Conservation (phyloP, 2,329 filamentous ascomycete species). For the Cladosporium cucumerinum region DNA sequence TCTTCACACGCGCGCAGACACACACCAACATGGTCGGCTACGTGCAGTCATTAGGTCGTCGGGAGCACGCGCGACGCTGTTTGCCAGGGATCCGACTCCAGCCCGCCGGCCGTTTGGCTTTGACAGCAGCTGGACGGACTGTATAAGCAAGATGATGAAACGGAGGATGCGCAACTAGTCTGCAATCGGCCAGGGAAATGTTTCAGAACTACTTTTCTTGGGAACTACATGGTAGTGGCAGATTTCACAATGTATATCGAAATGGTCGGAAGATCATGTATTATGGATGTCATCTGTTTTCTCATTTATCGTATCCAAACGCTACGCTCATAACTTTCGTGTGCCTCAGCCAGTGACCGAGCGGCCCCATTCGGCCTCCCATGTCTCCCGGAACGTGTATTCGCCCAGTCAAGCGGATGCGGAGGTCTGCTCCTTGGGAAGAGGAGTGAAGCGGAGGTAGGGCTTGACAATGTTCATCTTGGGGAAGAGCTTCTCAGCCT, state of each 20-base stretch:
- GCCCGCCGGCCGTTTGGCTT: conserved; percentile 6
- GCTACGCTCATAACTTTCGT: conserved; percentile 16
- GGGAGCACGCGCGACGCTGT: background rate
- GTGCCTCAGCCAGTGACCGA: conserved; percentile 4
- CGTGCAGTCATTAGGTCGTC: conserved; percentile 4
- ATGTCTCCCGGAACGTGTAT: conserved; percentile 24
- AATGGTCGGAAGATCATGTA: background rate
- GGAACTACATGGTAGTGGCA: background rate
- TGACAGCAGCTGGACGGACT: conserved; percentile 10
- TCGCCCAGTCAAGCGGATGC: conserved; percentile 39
- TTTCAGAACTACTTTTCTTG: background rate
- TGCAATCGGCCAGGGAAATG: background rate
- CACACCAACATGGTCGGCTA: background rate
- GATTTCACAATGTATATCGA: background rate
- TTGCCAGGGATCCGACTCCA: conserved; percentile 2
- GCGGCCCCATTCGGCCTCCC: conserved; percentile 26
- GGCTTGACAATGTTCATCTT: conserved; percentile 61
- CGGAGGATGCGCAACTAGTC: conserved; percentile 3
- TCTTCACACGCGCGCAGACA: background rate
- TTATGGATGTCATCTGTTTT: conserved; percentile 6
- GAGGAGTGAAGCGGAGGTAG: conserved; percentile 58
- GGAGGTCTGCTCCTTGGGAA: conserved; percentile 56
- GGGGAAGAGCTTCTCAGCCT: conserved; percentile 58
- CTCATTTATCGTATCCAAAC: conserved; percentile 11
- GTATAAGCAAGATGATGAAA: conserved; percentile 7